phyloP scores from a whole-genome alignment of 1,284 basidiomycete species.

The Anthracocystis walkeri region DNA sequence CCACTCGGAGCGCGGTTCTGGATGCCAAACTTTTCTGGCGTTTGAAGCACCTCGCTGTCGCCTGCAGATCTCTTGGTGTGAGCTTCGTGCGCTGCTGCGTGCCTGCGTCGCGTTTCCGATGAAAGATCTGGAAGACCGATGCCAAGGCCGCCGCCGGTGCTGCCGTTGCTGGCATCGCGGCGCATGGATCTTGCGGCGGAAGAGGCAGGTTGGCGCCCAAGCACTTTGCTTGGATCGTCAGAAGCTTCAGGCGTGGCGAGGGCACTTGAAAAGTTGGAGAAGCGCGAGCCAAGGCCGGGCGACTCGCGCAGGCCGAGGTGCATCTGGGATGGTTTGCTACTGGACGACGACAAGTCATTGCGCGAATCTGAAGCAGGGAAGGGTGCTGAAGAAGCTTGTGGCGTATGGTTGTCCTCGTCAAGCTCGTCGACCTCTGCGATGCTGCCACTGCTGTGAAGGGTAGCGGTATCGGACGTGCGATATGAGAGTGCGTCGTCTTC shows the following conservation, averaged over 20 bases:
- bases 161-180: constrained; percentile 6
- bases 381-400: constrained; percentile 24
- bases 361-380: constrained; percentile 24
- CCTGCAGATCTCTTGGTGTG: constrained; percentile 2
- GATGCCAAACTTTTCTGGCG: constrained; percentile 44
- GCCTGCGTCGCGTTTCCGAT: constrained; percentile 15
- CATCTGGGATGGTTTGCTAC: constrained; percentile 27
- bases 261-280: constrained; percentile 58
- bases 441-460: constrained; percentile 23
- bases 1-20: constrained; percentile 28
- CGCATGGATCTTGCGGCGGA: constrained; percentile 9
- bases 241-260: constrained; percentile 42
- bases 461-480: constrained; percentile 8
- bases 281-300: constrained; percentile 47
- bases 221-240: constrained; percentile 33
- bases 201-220: constrained; percentile 21
- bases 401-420: constrained; percentile 25
- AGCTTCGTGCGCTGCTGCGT: neutral
- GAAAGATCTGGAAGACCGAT: constrained; percentile 48
- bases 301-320: constrained; percentile 44
- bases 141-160: constrained; percentile 35
- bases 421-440: constrained; percentile 37
- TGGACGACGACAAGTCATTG: neutral
- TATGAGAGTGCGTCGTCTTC: constrained; percentile 15
- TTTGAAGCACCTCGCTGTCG: constrained; percentile 27